Conservation (phyloP, 2,329 filamentous ascomycete species). For the Penicillium sp. region DNA sequence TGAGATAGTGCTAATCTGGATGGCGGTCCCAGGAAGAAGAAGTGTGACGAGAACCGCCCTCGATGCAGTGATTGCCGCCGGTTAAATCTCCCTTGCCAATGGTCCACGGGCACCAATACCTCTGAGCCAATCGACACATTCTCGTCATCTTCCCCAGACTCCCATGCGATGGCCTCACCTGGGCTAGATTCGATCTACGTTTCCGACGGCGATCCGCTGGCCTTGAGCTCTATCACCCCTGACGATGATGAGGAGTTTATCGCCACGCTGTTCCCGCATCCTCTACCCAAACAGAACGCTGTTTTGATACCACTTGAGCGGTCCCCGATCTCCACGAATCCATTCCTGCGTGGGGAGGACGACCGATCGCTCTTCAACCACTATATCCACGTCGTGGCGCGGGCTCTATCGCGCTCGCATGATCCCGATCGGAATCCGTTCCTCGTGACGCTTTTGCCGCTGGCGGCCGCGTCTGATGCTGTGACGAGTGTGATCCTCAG, state of each 20-base stretch:
- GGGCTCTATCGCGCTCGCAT: conserved; percentile 27
- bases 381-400: conserved; percentile 31
- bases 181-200: conserved; percentile 3
- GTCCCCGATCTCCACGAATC: conserved; percentile 20
- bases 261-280: conserved; percentile 20
- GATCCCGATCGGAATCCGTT: conserved; percentile 29
- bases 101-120: conserved; percentile 9
- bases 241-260: conserved; percentile 23
- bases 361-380: conserved; percentile 34
- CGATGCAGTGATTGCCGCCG: conserved; percentile 31
- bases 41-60: conserved; percentile 28
- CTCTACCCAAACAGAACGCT: conserved; percentile 9
- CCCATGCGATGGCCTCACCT: conserved; percentile 1
- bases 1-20: not conserved
- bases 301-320: conserved; percentile 9
- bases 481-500: conserved; percentile 32
- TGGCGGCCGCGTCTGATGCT: conserved; percentile 29
- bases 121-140: conserved; percentile 2
- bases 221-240: conserved; percentile 11
- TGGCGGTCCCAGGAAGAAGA: conserved; percentile 24
- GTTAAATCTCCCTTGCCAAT: conserved; percentile 28
- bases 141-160: conserved; percentile 1
- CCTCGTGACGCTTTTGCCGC: conserved; percentile 27
- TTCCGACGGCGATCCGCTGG: conserved; percentile 14
- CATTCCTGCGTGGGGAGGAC: conserved; percentile 27